A percentile compares a stretch with the other conserved stretches of the same genome.
phyloP scores from a whole-genome alignment of 495 filamentous ascomycete genomes.

The Xylaria cubensis region DNA sequence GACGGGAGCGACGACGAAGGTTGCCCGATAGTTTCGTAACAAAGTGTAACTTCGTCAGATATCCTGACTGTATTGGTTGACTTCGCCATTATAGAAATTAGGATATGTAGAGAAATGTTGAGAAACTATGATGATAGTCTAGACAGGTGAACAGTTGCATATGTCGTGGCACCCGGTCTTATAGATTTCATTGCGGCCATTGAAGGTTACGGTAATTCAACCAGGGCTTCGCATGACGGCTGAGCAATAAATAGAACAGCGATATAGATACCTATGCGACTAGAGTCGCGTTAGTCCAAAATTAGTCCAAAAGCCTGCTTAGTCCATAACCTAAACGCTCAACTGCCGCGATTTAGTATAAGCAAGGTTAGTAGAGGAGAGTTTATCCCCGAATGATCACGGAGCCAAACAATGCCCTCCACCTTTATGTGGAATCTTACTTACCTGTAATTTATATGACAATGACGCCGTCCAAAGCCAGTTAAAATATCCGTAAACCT shows the following conservation, averaged over 20 bases:
- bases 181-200: background rate
- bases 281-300: background rate
- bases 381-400: background rate
- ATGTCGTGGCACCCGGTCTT: background rate
- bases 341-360: too few relatives aligned
- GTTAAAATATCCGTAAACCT: background rate
- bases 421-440: background rate
- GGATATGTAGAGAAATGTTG: background rate
- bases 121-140: background rate
- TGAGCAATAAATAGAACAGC: too few relatives aligned
- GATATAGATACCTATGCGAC: too few relatives aligned
- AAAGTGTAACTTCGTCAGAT: background rate
- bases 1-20: constrained; percentile 12
- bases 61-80: background rate
- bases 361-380: background rate
- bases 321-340: background rate
- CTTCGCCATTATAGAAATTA: background rate
- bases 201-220: background rate
- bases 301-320: background rate
- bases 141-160: background rate
- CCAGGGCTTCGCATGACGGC: background rate
- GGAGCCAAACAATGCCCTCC: background rate
- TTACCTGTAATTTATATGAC: background rate
- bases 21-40: background rate
- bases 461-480: background rate